Evolutionary conservation across 1,284 basidiomycete genomes (phyloP).

Genomic region (Trichosporon coremiiforme): DNA sequence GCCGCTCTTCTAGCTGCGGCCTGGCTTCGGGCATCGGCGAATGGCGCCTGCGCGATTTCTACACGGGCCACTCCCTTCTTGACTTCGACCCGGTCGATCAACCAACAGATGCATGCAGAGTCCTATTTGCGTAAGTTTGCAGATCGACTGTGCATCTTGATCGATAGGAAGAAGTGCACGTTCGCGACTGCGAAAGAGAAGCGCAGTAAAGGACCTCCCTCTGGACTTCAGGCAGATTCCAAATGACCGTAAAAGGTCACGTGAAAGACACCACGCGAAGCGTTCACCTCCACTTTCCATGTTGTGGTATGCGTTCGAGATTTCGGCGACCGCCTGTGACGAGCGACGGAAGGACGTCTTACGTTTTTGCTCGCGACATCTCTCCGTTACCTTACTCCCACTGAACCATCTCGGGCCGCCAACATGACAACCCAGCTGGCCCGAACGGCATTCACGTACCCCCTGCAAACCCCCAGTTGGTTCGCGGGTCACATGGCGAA

Average conservation of each 20-base stretch:
- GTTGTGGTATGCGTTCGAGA: constrained; percentile 12
- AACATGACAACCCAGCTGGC: not conserved
- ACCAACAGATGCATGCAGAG: no score
- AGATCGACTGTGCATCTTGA: no score
- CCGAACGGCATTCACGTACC: constrained; percentile 54
- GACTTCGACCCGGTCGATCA: no score
- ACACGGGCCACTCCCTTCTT: no score
- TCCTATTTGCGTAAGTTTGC: no score
- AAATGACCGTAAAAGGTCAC: no score
- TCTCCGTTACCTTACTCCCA: not conserved
- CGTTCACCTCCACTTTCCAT: not conserved
- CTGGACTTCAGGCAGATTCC: no score
- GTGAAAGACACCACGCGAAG: constrained; percentile 10
- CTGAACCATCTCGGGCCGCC: not conserved
- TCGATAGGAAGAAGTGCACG: no score
- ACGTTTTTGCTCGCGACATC: not conserved
- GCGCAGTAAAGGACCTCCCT: not conserved
- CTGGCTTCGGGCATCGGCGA: constrained; percentile 11
- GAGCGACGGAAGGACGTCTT: no score
- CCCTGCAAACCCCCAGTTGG: constrained; percentile 74
- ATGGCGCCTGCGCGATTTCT: constrained; percentile 7
- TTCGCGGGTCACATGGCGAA: constrained; percentile 96
- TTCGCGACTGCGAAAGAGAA: not conserved
- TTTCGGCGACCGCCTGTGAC: not conserved
- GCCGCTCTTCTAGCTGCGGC: no score